These are phyloP conservation scores for Pythium diclinum DNA, from an alignment of 352 stramenopile genomes.

Conservation along the genomic window DNA sequence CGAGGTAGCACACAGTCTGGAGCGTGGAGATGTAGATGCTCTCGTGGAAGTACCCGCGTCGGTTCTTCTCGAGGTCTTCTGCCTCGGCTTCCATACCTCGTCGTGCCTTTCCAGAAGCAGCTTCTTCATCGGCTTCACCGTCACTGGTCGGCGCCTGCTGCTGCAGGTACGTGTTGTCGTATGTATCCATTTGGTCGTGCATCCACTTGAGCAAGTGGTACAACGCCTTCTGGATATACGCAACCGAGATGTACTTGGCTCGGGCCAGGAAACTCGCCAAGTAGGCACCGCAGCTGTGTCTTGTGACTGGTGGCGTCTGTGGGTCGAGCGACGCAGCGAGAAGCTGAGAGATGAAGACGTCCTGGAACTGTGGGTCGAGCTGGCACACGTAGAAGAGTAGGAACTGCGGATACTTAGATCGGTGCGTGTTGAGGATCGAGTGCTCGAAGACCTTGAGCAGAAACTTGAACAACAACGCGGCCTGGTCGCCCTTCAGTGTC, in stretches of 20 bases:
- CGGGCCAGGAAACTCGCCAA: conserved; percentile 95
- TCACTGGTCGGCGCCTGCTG: conserved; percentile 26
- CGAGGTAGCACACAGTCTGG: conserved; percentile 97
- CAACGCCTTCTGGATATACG: conserved; percentile 91
- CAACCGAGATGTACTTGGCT: conserved; percentile 91
- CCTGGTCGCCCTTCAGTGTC: conserved; percentile 40
- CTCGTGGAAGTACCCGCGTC: conserved; percentile 45
- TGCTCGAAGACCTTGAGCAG: conserved; percentile 84
- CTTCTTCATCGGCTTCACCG: conserved; percentile 20
- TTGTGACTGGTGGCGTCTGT: conserved; percentile 84
- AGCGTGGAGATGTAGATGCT: conserved; percentile 80
- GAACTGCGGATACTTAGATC: conserved; percentile 93
- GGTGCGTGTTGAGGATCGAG: conserved; percentile 86
- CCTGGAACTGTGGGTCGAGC: conserved; percentile 71
- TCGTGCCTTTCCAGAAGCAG: conserved; percentile 15
- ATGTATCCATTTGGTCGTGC: conserved; percentile 92
- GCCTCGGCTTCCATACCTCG: conserved; percentile 28
- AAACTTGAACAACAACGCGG: conserved; percentile 65
- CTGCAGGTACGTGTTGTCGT: conserved; percentile 39
- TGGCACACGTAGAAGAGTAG: conserved; percentile 88
- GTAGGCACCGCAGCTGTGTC: conserved; percentile 94
- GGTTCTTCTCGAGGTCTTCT: conserved; percentile 31
- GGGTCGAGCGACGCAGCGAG: conserved; percentile 69
- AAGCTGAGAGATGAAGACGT: conserved; percentile 82
- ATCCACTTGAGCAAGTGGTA: conserved; percentile 93